These are phyloP conservation scores for Aspergillus phoenicis DNA, from an alignment of 2,329 filamentous ascomycete genomes.

Conservation along the genomic window DNA sequence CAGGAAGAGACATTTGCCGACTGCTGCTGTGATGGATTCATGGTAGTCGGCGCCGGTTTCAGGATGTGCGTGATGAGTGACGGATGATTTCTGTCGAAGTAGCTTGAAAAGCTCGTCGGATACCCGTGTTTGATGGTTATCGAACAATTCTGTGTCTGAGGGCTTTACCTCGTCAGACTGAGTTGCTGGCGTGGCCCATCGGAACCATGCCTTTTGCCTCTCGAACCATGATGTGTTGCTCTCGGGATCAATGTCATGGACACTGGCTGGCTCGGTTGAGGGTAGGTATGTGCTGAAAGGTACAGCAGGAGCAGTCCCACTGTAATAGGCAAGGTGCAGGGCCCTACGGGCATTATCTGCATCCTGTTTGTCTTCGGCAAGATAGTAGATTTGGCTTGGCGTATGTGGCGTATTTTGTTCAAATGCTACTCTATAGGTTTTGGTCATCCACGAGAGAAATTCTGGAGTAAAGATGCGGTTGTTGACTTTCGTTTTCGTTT, in stretches of 20 bases:
- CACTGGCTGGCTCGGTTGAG: constrained; percentile 28
- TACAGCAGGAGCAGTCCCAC: constrained; percentile 20
- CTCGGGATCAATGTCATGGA: constrained; percentile 29
- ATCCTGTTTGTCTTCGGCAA: constrained; percentile 33
- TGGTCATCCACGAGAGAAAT: constrained; percentile 39
- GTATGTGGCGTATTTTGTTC: constrained; percentile 22
- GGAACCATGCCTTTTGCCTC: constrained; percentile 38
- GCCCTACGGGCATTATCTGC: constrained; percentile 39
- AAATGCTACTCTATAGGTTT: constrained; percentile 35
- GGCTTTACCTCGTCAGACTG: constrained; percentile 23
- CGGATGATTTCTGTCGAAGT: constrained; percentile 23
- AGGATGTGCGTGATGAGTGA: background rate
- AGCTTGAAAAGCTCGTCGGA: constrained; percentile 37
- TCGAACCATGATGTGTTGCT: constrained; percentile 35
- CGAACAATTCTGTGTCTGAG: constrained; percentile 29
- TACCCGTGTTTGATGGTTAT: constrained; percentile 33
- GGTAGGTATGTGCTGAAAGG: constrained; percentile 41
- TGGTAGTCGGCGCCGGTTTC: constrained; percentile 19
- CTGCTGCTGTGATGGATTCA: constrained; percentile 40
- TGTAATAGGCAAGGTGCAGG: constrained; percentile 35
- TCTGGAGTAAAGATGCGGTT: constrained; percentile 24
- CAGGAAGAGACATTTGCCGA: constrained; percentile 45
- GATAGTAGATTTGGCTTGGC: constrained; percentile 35
- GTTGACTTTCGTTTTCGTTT: constrained; percentile 14
- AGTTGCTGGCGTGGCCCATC: constrained; percentile 38